These are phyloP conservation scores for Senna tora DNA, from an alignment of 306 rosid genomes.

Conservation along the genomic window DNA sequence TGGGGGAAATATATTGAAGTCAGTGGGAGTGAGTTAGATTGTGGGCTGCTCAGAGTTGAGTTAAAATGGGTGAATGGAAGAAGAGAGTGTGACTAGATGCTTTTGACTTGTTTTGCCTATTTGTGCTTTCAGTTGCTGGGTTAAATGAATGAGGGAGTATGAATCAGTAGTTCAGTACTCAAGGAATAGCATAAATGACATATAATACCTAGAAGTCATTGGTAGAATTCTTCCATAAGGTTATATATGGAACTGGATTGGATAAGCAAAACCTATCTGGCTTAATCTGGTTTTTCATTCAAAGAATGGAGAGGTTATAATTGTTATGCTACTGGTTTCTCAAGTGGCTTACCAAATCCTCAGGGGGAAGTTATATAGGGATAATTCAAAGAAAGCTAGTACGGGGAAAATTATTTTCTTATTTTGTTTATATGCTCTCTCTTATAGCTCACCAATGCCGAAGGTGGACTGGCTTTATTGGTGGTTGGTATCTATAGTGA, in stretches of 20 bases:
- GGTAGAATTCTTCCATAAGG: background rate
- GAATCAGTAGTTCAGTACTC: background rate
- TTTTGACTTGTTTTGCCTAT: background rate
- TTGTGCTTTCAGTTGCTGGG: background rate
- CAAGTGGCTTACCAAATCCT: too few species aligned
- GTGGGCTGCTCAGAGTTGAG: conserved; percentile 10
- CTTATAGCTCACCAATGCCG: too few species aligned
- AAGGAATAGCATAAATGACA: background rate
- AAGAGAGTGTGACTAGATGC: background rate
- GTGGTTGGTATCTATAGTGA: too few species aligned
- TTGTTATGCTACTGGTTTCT: too few species aligned
- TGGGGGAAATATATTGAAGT: background rate
- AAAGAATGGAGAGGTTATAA: too few species aligned
- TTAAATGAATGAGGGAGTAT: background rate
- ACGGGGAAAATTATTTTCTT: too few species aligned
- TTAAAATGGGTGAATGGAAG: background rate
- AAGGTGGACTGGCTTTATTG: too few species aligned
- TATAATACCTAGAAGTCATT: background rate
- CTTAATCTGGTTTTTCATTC: too few species aligned
- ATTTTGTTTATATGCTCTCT: too few species aligned
- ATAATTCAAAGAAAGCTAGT: too few species aligned
- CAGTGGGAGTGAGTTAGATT: conserved; percentile 4
- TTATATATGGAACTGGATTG: background rate
- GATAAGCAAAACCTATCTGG: background rate
- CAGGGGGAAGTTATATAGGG: too few species aligned